phyloP scores from a whole-genome alignment of 1,139 yeast species.

The Geotrichum citri-aurantii region DNA sequence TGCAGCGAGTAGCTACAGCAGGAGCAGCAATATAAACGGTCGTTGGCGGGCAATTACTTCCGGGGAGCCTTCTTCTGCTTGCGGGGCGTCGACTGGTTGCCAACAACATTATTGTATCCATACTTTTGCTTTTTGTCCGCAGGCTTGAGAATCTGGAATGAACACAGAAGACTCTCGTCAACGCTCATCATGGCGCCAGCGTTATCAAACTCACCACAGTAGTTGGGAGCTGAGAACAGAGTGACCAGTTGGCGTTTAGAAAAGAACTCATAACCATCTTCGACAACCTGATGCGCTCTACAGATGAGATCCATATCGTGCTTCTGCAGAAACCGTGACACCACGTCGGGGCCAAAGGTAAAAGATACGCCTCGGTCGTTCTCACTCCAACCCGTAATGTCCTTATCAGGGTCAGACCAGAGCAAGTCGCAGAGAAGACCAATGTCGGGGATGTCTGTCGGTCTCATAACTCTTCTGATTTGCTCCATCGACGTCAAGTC shows the following conservation, averaged over 20 bases:
- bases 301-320: slow-evolving; percentile 66
- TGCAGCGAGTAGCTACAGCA: not conserved
- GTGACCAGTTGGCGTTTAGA: slow-evolving; percentile 73
- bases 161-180: slow-evolving; percentile 68
- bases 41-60: not conserved
- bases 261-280: slow-evolving; percentile 86
- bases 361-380: slow-evolving; percentile 86
- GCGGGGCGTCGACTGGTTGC: slow-evolving; percentile 14
- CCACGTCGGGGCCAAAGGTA: slow-evolving; percentile 69
- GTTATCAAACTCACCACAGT: slow-evolving; percentile 85
- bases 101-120: slow-evolving; percentile 40
- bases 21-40: not conserved
- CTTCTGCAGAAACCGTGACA: slow-evolving; percentile 77
- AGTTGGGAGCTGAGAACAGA: slow-evolving; percentile 81
- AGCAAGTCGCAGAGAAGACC: slow-evolving; percentile 76
- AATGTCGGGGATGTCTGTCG: slow-evolving; percentile 81
- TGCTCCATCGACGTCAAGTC: slow-evolving; percentile 8
- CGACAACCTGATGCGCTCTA: slow-evolving; percentile 90
- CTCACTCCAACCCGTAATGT: slow-evolving; percentile 64
- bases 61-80: slow-evolving; percentile 12
- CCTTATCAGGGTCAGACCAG: slow-evolving; percentile 84
- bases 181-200: slow-evolving; percentile 92
- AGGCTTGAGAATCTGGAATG: slow-evolving; percentile 78
- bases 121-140: slow-evolving; percentile 50
- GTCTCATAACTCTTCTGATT: slow-evolving; percentile 64